Evolutionary conservation across 2,329 filamentous ascomycete genomes (phyloP).

Genomic region (Colletotrichum sp.): DNA sequence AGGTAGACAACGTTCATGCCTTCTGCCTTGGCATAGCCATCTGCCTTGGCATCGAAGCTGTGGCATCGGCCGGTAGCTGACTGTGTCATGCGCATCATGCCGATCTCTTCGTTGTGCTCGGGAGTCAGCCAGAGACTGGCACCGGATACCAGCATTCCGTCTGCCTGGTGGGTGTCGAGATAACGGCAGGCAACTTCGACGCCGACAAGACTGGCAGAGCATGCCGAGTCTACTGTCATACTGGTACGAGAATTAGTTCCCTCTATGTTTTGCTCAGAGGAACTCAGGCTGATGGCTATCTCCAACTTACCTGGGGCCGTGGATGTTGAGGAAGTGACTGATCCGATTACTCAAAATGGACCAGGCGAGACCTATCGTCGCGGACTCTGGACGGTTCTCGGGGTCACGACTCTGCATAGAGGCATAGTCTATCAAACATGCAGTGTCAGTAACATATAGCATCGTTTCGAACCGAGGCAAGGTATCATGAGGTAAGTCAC

Average conservation of each 20-base stretch:
- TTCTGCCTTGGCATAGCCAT: constrained; percentile 52
- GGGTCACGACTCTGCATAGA: not conserved
- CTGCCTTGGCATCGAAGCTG: constrained; percentile 32
- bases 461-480: not conserved
- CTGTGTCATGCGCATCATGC: not conserved
- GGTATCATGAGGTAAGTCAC: not conserved
- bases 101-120: not conserved
- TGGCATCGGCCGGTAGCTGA: not conserved
- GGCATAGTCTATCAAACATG: not conserved
- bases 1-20: constrained; percentile 45
- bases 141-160: constrained; percentile 6
- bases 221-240: constrained; percentile 64
- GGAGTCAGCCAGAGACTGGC: constrained; percentile 24
- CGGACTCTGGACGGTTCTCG: not conserved
- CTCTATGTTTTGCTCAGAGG: not conserved
- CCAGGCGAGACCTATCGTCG: not conserved
- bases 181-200: constrained; percentile 51
- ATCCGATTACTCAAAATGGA: constrained; percentile 1
- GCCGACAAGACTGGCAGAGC: constrained; percentile 60
- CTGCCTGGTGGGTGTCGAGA: constrained; percentile 20
- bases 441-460: not conserved
- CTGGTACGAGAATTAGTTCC: constrained; percentile 28
- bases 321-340: constrained; percentile 37
- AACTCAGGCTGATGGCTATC: not conserved
- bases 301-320: constrained; percentile 26